Evolutionary conservation across 75 land plant genomes (phyloP).

Genomic region (Selaginella moellendorffii): DNA sequence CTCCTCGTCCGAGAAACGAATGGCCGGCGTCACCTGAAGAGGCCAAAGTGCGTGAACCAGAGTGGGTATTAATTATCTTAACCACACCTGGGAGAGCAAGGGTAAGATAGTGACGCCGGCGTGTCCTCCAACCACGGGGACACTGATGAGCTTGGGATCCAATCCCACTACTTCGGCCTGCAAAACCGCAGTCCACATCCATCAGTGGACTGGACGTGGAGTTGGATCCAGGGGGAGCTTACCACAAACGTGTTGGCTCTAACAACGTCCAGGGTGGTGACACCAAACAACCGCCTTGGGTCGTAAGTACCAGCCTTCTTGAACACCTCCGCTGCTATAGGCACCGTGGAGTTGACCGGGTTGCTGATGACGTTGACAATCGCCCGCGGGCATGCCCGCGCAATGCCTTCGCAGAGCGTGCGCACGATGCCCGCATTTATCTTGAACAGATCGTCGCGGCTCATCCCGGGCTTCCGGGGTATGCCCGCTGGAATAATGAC

Average conservation of each 20-base stretch:
- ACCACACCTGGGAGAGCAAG: slow-evolving; percentile 75
- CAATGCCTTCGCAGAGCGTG: slow-evolving; percentile 79
- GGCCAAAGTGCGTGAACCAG: neutral
- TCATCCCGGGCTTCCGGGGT: slow-evolving; percentile 98
- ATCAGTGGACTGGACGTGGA: no score
- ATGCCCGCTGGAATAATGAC: slow-evolving; percentile 97
- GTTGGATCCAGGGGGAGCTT: no score
- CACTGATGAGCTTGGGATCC: slow-evolving; percentile 71
- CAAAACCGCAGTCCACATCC: no score
- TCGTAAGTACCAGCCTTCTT: slow-evolving; percentile 83
- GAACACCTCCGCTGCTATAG: slow-evolving; percentile 95
- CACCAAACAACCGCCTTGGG: slow-evolving; percentile 82
- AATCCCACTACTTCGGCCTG: slow-evolving; percentile 96
- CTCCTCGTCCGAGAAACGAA: slow-evolving; percentile 62
- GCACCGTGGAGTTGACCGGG: slow-evolving; percentile 97
- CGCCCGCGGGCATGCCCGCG: slow-evolving; percentile 72
- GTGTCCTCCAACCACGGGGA: slow-evolving; percentile 98
- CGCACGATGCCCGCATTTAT: slow-evolving; percentile 97
- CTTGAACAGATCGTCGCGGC: slow-evolving; percentile 91
- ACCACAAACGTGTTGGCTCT: slow-evolving; percentile 99
- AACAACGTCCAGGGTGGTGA: slow-evolving; percentile 94
- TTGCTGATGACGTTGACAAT: slow-evolving; percentile 89
- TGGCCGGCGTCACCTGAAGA: slow-evolving; percentile 64
- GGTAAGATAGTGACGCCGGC: slow-evolving; percentile 97
- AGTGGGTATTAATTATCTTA: neutral